phyloP scores from a whole-genome alignment of 768 basidiomycete species.

The Dendrothele bispora region DNA sequence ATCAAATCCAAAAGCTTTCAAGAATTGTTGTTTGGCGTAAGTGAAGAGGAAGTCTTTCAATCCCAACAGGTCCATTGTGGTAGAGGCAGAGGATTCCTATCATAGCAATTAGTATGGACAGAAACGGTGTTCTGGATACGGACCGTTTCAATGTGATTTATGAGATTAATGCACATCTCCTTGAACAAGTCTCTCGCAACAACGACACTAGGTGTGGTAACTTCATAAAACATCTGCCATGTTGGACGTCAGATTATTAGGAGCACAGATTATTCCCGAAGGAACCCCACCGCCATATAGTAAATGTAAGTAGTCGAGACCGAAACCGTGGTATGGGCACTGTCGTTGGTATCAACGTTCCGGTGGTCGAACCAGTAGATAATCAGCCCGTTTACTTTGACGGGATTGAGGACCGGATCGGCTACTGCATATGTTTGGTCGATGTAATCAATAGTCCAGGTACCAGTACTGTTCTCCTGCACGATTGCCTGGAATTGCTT shows the following conservation, averaged over 20 bases:
- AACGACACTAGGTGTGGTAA: background rate
- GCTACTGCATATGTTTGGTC: background rate
- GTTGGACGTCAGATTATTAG: background rate
- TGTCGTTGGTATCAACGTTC: too few relatives aligned
- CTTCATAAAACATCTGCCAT: background rate
- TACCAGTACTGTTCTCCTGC: background rate
- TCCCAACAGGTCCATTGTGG: background rate
- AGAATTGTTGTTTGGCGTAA: background rate
- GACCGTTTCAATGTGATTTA: background rate
- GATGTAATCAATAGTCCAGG: background rate
- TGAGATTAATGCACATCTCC: background rate
- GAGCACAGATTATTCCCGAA: background rate
- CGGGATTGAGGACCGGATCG: background rate
- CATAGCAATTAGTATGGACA: background rate
- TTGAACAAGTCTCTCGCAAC: background rate
- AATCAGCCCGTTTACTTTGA: background rate
- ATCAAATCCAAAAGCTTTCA: background rate
- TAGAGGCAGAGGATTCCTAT: background rate
- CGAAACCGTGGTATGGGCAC: background rate
- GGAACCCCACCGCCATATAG: background rate
- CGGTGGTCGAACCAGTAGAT: background rate
- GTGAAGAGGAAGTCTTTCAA: background rate
- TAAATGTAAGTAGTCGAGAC: background rate
- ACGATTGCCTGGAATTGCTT: background rate
- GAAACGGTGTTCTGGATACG: background rate